These are phyloP conservation scores for Ophiocordyceps unilateralis DNA, from an alignment of 2,329 filamentous ascomycete genomes.

Conservation along the genomic window DNA sequence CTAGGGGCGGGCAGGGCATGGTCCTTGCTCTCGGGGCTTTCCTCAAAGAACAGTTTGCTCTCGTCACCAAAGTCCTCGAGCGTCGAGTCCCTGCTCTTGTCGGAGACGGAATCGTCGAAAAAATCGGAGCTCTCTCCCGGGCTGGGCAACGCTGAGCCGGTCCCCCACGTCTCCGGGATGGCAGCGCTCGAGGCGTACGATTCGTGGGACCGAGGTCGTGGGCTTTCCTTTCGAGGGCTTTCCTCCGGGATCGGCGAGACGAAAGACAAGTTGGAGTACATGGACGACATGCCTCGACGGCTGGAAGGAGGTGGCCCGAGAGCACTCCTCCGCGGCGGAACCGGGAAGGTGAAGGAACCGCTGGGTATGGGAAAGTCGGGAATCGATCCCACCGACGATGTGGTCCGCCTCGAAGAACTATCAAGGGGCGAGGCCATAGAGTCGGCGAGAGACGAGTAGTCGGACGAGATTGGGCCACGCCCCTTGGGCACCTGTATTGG, in stretches of 20 bases:
- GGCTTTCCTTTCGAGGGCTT: conserved; percentile 43
- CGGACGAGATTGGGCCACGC: background rate
- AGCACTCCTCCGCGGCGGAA: conserved; percentile 27
- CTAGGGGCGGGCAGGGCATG: conserved; percentile 35
- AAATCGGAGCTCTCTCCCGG: conserved; percentile 26
- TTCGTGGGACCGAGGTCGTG: conserved; percentile 35
- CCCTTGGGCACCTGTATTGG: background rate
- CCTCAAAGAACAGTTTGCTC: conserved; percentile 39
- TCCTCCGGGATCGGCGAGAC: conserved; percentile 67
- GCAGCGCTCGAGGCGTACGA: conserved; percentile 58
- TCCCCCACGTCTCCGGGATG: conserved; percentile 50
- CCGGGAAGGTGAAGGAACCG: conserved; percentile 7
- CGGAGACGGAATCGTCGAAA: conserved; percentile 30
- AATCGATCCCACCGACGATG: conserved; percentile 37
- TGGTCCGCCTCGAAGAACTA: conserved; percentile 30
- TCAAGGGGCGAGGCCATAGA: conserved; percentile 25
- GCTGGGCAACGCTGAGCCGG: conserved; percentile 24
- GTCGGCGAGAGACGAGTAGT: background rate
- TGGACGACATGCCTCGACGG: conserved; percentile 42
- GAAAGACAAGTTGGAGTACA: conserved; percentile 47
- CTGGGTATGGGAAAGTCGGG: conserved; percentile 38
- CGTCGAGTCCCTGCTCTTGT: conserved; percentile 18
- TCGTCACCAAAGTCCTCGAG: conserved; percentile 35
- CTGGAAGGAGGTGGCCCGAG: conserved; percentile 44
- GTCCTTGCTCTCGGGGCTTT: conserved; percentile 42